Conservation (phyloP, 148 eudicot species). For the Polygonum maritimum region DNA sequence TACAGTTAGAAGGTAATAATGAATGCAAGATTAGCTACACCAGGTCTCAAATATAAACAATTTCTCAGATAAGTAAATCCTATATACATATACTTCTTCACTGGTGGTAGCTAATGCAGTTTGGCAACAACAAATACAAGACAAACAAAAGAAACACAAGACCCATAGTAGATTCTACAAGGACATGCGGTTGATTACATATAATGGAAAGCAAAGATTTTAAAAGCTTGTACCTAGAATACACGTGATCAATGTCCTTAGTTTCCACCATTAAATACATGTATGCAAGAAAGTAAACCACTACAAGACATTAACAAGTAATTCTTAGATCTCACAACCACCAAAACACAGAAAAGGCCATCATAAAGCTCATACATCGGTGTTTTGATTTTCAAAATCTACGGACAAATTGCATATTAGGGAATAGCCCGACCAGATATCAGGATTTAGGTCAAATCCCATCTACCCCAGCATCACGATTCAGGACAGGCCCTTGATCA, state of each 20-base stretch:
- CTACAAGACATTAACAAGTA: too few species aligned
- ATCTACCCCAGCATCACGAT: not conserved
- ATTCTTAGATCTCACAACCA: not conserved
- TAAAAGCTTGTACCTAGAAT: too few species aligned
- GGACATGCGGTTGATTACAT: too few species aligned
- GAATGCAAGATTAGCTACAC: not conserved
- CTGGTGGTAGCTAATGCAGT: not conserved
- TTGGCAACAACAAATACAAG: not conserved
- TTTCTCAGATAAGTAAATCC: not conserved
- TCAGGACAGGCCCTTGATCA: not conserved
- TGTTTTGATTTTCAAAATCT: too few species aligned
- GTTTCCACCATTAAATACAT: too few species aligned
- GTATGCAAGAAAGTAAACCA: not conserved
- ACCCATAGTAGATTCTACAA: not conserved
- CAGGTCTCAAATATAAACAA: not conserved
- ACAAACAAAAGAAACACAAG: not conserved
- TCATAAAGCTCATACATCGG: too few species aligned
- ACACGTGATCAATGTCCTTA: too few species aligned
- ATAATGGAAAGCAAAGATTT: too few species aligned
- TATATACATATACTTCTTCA: not conserved
- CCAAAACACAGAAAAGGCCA: not conserved
- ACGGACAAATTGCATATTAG: not conserved
- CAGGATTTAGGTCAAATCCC: not conserved
- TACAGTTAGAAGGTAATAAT: not conserved
- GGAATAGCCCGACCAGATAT: not conserved